phyloP scores from a whole-genome alignment of 495 filamentous ascomycete species.

The Penicillium parvum region DNA sequence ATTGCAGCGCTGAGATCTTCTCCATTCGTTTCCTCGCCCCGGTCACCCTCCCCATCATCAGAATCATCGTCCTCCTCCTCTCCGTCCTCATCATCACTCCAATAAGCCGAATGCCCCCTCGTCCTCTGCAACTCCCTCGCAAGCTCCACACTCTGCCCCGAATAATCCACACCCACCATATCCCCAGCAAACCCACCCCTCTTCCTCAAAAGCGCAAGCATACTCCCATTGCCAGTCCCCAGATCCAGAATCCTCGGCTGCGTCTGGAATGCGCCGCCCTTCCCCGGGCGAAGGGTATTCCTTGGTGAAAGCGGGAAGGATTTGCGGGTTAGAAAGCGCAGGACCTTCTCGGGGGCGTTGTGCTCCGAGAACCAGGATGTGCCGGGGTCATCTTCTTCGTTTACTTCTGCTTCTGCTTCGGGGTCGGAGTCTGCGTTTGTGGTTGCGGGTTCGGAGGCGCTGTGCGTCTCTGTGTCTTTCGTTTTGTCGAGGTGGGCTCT shows the following conservation, averaged over 20 bases:
- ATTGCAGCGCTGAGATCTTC: background rate
- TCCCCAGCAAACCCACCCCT: constrained; percentile 52
- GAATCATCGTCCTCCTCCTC: constrained; percentile 30
- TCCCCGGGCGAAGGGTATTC: no score
- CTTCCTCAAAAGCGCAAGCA: constrained; percentile 70
- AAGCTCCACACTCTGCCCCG: constrained; percentile 63
- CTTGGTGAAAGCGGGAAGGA: constrained; percentile 35
- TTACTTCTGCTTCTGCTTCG: constrained; percentile 13
- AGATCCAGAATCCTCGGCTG: constrained; percentile 61
- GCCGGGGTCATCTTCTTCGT: constrained; percentile 45
- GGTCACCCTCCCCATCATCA: constrained; percentile 10
- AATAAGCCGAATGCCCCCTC: constrained; percentile 39
- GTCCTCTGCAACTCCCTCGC: constrained; percentile 49
- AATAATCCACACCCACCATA: constrained; percentile 89
- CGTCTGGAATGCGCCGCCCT: constrained; percentile 1
- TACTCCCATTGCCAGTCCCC: constrained; percentile 88
- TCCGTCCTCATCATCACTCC: constrained; percentile 30
- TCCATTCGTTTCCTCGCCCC: constrained; percentile 9
- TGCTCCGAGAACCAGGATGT: constrained; percentile 52
- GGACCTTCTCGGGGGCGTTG: constrained; percentile 47
- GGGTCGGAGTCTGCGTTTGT: constrained; percentile 14
- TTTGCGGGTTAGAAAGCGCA: constrained; percentile 37
- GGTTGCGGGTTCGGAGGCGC: background rate
- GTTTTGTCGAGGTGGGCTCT: constrained; percentile 33
- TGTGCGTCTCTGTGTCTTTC: constrained; percentile 1